Base-by-base conservation (phyloP, 192 early-diverging fungal species). In the Linnemannia schmuckeri region DNA sequence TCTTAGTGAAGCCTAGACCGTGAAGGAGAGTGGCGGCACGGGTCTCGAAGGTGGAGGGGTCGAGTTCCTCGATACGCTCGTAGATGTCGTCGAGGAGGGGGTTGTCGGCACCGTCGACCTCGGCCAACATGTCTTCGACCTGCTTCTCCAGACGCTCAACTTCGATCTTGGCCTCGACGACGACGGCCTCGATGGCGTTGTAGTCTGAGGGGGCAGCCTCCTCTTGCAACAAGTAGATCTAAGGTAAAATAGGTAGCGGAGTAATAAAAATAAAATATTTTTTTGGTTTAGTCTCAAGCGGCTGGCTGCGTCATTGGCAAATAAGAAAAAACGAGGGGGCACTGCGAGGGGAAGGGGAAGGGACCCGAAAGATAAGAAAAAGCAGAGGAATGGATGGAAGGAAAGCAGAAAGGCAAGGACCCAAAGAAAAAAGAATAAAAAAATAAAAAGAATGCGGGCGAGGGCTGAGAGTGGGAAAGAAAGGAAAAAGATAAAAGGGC, bases 161-260 rank as follows among this genome's bases (percentile, higher is more conserved):
- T 91, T 99, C 97, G 38, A 93, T 88, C 88, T 97, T 93, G 42
- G 98, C 99, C 72, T 95, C 94, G 70, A 95, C 91, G 80, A 99
- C 95, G 40, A 99, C 98, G 74, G 97, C 97, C 82, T 97, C 92
- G 35, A 98, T 92, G 61, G 97, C 97, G 73, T 97, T 95, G 88
- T 95, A 86, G 74, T 99, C 97, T 52, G 96, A 97, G 18, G 98
- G 97, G 76, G 96, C 96, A 55, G 97, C 98, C 91, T 99, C 97
- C 86, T 97, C 93, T 90, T 97, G 97, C 83, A 99, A 92, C 80
- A 99, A 88, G 85, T 98, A 97, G 79, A 97, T 97, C 92, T 93
- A 52, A 22, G 33, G 20, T 35, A 57, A 71, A 10, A 6, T 44
- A 82, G 57, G 33, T 12, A 49, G 72, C 46, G 40, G 40, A 33